phyloP scores from a whole-genome alignment of 768 basidiomycete genomes.

The Paxillus involutus region DNA sequence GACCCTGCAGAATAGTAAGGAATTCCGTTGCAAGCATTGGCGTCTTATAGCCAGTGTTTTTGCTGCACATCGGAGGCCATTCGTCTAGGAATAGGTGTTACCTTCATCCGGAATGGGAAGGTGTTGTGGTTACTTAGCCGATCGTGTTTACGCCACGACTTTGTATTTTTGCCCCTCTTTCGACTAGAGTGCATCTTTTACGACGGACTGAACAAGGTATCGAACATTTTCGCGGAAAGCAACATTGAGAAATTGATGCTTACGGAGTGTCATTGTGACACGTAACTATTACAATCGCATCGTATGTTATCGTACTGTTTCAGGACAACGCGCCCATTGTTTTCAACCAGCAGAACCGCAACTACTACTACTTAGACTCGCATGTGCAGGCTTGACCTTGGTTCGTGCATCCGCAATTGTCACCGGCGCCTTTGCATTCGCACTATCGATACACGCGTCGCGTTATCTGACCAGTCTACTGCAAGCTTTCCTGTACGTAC shows the following conservation, averaged over 20 bases:
- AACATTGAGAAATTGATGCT: neutral
- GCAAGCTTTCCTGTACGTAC: slow-evolving; percentile 1
- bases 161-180: slow-evolving; percentile 3
- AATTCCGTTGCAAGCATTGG: neutral
- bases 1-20: neutral
- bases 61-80: neutral
- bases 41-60: slow-evolving; percentile 5
- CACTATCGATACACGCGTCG: slow-evolving; percentile 12
- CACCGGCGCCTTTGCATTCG: slow-evolving; percentile 19
- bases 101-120: slow-evolving; percentile 15
- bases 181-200: neutral
- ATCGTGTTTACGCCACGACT: slow-evolving; percentile 3
- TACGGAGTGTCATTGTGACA: neutral
- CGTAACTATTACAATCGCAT: neutral
- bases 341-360: neutral
- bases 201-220: neutral
- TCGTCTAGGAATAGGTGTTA: slow-evolving; percentile 1
- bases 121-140: neutral
- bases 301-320: neutral
- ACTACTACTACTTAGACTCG: slow-evolving; percentile 12
- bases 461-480: neutral
- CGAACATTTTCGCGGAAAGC: neutral
- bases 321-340: slow-evolving; percentile 13
- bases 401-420: slow-evolving; percentile 17
- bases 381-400: slow-evolving; percentile 15